Conservation (phyloP, 2,329 filamentous ascomycete species). For the Aspergillus awamori region DNA sequence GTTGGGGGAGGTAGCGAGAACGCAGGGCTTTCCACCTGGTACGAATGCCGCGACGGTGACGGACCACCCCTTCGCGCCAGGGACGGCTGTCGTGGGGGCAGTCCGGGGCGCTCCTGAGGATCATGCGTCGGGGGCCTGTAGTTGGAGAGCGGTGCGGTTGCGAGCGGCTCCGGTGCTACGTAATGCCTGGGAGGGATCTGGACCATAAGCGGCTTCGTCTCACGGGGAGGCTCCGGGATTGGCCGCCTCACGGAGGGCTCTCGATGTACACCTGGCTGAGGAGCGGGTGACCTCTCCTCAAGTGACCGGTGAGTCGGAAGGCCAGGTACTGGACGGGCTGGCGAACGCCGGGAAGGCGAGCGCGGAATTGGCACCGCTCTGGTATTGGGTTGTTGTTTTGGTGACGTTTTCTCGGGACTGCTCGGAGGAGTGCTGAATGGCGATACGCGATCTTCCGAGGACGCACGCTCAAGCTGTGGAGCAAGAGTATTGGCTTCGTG, state of each 20-base stretch:
- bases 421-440: constrained; percentile 86
- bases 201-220: constrained; percentile 36
- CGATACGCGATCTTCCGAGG: constrained; percentile 59
- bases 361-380: constrained; percentile 22
- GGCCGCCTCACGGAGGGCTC: constrained; percentile 35
- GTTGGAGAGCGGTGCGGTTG: constrained; percentile 42
- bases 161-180: constrained; percentile 23
- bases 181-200: constrained; percentile 34
- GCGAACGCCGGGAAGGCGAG: constrained; percentile 23
- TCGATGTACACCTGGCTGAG: constrained; percentile 20
- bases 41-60: constrained; percentile 28
- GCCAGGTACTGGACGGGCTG: constrained; percentile 29
- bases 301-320: constrained; percentile 31
- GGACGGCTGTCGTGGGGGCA: constrained; percentile 48
- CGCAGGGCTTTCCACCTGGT: constrained; percentile 8
- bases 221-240: constrained; percentile 30
- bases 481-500: constrained; percentile 33
- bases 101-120: constrained; percentile 51
- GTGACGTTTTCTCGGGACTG: constrained; percentile 64
- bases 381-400: constrained; percentile 24
- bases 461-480: constrained; percentile 28
- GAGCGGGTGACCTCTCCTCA: constrained; percentile 32
- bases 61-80: constrained; percentile 22
- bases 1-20: constrained; percentile 7
- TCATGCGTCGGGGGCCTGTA: constrained; percentile 33